Conservation (phyloP, 1,284 basidiomycete species). For the Cystobasidium pallidum region DNA sequence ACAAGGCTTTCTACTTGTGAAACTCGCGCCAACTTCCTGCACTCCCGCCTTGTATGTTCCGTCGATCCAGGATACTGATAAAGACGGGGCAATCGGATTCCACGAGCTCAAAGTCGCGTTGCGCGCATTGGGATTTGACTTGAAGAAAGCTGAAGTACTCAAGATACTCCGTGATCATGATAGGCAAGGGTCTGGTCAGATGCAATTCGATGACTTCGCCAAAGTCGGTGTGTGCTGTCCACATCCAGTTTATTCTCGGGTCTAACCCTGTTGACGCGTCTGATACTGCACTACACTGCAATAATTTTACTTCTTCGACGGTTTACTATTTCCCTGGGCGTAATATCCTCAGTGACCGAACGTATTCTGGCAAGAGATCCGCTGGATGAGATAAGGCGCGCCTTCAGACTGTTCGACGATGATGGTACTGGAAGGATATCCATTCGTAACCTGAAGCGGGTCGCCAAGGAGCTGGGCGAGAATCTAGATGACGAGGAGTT, state of each 20-base stretch:
- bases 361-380: slow-evolving; percentile 91
- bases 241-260: neutral
- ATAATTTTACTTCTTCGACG: neutral
- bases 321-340: no score
- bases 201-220: slow-evolving; percentile 92
- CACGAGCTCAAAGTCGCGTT: slow-evolving; percentile 99
- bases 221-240: slow-evolving; percentile 80
- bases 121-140: slow-evolving; percentile 94
- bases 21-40: no score
- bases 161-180: slow-evolving; percentile 92
- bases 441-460: slow-evolving; percentile 84
- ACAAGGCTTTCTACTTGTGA: no score
- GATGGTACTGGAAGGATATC: slow-evolving; percentile 94
- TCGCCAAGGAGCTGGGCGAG: slow-evolving; percentile 97
- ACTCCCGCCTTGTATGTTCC: no score
- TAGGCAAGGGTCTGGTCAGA: slow-evolving; percentile 82
- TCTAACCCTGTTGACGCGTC: slow-evolving; percentile 23
- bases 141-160: slow-evolving; percentile 97
- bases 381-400: slow-evolving; percentile 91
- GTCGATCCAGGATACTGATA: slow-evolving; percentile 45
- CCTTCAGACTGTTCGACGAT: slow-evolving; percentile 95
- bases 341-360: slow-evolving; percentile 97
- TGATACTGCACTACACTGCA: neutral
- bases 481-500: slow-evolving; percentile 93
- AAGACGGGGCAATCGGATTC: slow-evolving; percentile 71